Conservation (phyloP, 768 basidiomycete species). For the Boletus patriciae region DNA sequence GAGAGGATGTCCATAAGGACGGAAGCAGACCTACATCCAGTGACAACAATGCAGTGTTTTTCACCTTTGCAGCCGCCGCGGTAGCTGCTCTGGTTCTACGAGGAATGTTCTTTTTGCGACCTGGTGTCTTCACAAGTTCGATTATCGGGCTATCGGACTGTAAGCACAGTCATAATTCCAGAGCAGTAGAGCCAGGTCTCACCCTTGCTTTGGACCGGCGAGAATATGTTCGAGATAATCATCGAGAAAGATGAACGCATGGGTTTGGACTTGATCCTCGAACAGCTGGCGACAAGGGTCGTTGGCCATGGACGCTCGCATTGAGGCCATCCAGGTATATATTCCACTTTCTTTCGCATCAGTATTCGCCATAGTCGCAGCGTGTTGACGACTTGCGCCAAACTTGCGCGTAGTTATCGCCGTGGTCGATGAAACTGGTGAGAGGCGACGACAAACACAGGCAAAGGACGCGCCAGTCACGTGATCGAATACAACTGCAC, state of each 20-base stretch:
- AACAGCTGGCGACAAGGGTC: conserved; percentile 72
- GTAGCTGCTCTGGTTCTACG: conserved; percentile 50
- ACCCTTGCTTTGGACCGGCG: conserved; percentile 67
- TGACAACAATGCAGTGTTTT: conserved; percentile 39
- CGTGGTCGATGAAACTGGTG: background rate
- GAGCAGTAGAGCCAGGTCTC: conserved; percentile 18
- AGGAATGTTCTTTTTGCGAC: conserved; percentile 60
- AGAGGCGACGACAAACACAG: conserved; percentile 15
- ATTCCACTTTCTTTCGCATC: conserved; percentile 43
- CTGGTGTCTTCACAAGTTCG: conserved; percentile 82
- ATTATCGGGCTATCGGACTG: conserved; percentile 56
- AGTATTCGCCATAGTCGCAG: conserved; percentile 9
- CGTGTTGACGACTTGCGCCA: background rate
- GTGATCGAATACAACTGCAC: conserved; percentile 15
- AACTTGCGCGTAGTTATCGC: conserved; percentile 2
- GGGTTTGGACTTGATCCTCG: conserved; percentile 69
- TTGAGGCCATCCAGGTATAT: conserved; percentile 64
- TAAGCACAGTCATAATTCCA: background rate
- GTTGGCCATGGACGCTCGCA: conserved; percentile 66
- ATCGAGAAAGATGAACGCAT: conserved; percentile 78
- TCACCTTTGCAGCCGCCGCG: conserved; percentile 45
- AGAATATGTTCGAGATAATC: conserved; percentile 74
- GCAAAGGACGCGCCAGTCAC: conserved; percentile 32
- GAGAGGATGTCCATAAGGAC: conserved; percentile 2
- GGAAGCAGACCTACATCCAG: conserved; percentile 43